Evolutionary conservation across 306 rosid genomes (phyloP).

Genomic region (Carpinus viminea): DNA sequence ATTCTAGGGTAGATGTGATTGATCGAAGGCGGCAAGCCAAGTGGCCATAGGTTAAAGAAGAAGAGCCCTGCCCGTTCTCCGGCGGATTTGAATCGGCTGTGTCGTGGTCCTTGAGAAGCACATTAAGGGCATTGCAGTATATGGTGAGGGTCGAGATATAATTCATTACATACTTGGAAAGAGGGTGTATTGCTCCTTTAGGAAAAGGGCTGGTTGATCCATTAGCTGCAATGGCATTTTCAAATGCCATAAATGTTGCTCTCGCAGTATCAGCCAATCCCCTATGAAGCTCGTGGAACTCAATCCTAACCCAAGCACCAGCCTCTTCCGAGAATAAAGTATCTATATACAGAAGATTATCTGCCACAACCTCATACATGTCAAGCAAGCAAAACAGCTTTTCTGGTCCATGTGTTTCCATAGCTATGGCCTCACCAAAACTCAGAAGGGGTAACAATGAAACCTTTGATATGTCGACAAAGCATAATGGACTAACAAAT

Average conservation of each 20-base stretch:
- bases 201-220: slow-evolving; percentile 39
- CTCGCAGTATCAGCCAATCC: slow-evolving; percentile 38
- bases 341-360: slow-evolving; percentile 43
- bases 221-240: slow-evolving; percentile 42
- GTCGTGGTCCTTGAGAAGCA: slow-evolving; percentile 41
- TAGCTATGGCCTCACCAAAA: slow-evolving; percentile 57
- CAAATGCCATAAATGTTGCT: slow-evolving; percentile 47
- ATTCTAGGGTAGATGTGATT: slow-evolving; percentile 42
- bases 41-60: slow-evolving; percentile 26
- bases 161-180: slow-evolving; percentile 69
- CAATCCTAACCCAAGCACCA: slow-evolving; percentile 38
- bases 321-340: slow-evolving; percentile 46
- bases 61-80: slow-evolving; percentile 6
- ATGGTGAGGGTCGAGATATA: slow-evolving; percentile 41
- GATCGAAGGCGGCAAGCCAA: slow-evolving; percentile 41
- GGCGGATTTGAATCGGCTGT: slow-evolving; percentile 11
- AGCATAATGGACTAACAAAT: slow-evolving; percentile 37
- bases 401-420: slow-evolving; percentile 47
- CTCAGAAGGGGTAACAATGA: slow-evolving; percentile 44
- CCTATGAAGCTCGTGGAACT: slow-evolving; percentile 45
- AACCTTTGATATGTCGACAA: slow-evolving; percentile 49
- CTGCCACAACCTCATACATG: slow-evolving; percentile 58
- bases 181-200: slow-evolving; percentile 62
- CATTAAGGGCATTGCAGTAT: slow-evolving; percentile 39
- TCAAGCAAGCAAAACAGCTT: slow-evolving; percentile 57